Conservation (phyloP, 2,329 filamentous ascomycete species). For the Dactylellina haptotyla region DNA sequence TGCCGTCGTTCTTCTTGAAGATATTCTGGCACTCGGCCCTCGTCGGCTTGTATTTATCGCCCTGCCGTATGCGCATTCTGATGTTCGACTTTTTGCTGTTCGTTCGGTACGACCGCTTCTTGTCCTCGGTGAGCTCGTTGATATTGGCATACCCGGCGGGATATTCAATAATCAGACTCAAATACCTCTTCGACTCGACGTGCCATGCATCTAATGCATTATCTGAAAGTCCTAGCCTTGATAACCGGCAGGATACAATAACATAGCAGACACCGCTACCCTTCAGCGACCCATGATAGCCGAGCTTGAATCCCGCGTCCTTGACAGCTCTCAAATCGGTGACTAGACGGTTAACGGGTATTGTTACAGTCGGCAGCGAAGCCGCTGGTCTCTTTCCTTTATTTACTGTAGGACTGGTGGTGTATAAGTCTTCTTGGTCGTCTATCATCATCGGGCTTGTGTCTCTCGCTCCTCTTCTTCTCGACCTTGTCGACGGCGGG, state of each 20-base stretch:
- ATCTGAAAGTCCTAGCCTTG: conserved; percentile 76
- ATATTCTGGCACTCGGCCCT: conserved; percentile 27
- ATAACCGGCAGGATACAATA: conserved; percentile 74
- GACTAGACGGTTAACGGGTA: conserved; percentile 10
- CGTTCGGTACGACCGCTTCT: not conserved
- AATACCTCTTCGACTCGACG: conserved; percentile 72
- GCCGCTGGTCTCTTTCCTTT: conserved; percentile 41
- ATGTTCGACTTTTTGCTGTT: conserved; percentile 18
- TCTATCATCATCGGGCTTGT: conserved; percentile 28
- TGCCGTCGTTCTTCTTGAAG: conserved; percentile 19
- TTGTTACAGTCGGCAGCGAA: not conserved
- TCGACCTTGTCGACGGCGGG: not conserved
- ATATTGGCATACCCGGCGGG: conserved; percentile 70
- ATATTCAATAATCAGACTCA: conserved; percentile 77
- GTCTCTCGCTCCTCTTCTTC: not conserved
- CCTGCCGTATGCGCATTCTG: conserved; percentile 37
- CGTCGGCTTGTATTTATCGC: conserved; percentile 46
- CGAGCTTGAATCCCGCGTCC: conserved; percentile 75
- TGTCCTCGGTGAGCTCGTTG: conserved; percentile 65
- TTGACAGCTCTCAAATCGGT: conserved; percentile 72
- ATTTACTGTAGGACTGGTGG: conserved; percentile 11
- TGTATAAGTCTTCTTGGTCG: conserved; percentile 38
- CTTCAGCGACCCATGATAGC: conserved; percentile 65
- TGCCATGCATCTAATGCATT: conserved; percentile 83
- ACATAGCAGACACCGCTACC: conserved; percentile 66